Evolutionary conservation across 2,329 filamentous ascomycete species (phyloP).

Genomic region (Lanzia echinophila): DNA sequence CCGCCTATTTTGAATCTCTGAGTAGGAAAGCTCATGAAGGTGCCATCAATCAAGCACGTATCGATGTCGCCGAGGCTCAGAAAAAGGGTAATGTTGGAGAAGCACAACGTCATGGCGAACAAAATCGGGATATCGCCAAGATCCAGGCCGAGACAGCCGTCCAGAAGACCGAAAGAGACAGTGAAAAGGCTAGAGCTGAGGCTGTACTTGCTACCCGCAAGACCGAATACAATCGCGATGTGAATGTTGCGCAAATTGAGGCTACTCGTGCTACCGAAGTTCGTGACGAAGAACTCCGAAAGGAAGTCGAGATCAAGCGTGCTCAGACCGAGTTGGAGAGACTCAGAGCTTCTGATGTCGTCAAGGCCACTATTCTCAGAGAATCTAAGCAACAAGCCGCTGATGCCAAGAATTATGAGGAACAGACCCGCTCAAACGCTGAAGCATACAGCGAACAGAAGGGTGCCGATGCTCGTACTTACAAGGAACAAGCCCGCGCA

Average conservation of each 20-base stretch:
- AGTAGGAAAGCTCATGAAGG: slow-evolving; percentile 81
- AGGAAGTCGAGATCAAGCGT: slow-evolving; percentile 68
- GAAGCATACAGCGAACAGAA: slow-evolving; percentile 36
- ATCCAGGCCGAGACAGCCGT: slow-evolving; percentile 73
- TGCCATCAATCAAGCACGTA: slow-evolving; percentile 69
- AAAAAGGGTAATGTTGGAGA: slow-evolving; percentile 67
- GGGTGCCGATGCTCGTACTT: slow-evolving; percentile 45
- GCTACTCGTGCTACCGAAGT: slow-evolving; percentile 67
- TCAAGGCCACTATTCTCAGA: slow-evolving; percentile 64
- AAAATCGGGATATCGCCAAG: slow-evolving; percentile 81
- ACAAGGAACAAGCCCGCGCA: slow-evolving; percentile 46
- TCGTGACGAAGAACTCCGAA: slow-evolving; percentile 74
- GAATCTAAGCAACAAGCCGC: slow-evolving; percentile 64
- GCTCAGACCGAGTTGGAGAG: slow-evolving; percentile 76
- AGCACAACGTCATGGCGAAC: slow-evolving; percentile 68
- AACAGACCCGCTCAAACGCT: slow-evolving; percentile 53
- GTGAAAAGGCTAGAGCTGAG: slow-evolving; percentile 73
- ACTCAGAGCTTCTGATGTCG: slow-evolving; percentile 69
- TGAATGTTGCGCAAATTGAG: slow-evolving; percentile 69
- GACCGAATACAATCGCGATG: slow-evolving; percentile 64
- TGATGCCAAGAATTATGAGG: slow-evolving; percentile 58
- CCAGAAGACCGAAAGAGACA: slow-evolving; percentile 76
- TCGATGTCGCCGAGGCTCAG: slow-evolving; percentile 60
- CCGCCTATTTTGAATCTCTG: slow-evolving; percentile 77
- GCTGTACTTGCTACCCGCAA: slow-evolving; percentile 67